Evolutionary conservation across 1,139 yeast genomes (phyloP), one percentile per base, ranked within the genome.

Genomic region (Saccharomyces uvarum): DNA sequence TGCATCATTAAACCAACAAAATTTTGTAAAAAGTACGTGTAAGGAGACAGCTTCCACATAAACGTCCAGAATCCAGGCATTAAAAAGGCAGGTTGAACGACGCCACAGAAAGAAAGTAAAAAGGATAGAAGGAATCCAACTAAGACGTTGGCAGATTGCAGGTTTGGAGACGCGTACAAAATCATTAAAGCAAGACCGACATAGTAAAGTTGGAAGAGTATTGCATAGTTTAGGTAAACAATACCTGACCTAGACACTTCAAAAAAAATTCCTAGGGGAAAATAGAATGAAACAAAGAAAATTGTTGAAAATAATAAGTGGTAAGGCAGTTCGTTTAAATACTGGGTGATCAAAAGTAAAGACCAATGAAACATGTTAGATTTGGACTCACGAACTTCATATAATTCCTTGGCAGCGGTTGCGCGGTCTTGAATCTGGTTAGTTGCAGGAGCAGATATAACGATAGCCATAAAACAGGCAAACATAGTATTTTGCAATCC

Each of bases 51-150:
- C 64, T 83, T 80, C 73, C 83, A 81, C 88, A 86, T 84, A 74
- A 86, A 88, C 2, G 75, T 77, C 84, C 85, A 86, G 72, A 86
- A 85, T 1, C 83, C 82, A 13, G 86, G 87, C 79, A 83, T 77
- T 54, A 79, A 71, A 2, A 63, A 55, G 24, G 70, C 72, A 14
- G 86, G 85, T 64, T 82, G 87, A 53, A 82, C 78, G 56, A 83
- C 84, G 67, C 88, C 88, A 64, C 84, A 78, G 73, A 82, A 82
- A 11, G 78, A 73, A 54, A 83, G 74, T 70, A 81, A 71, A 57
- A 83, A 79, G 4, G 84, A 73, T 59, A 80, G 73, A 57, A 76
- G 72, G 63, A 81, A 73, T 55, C 82, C 80, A 53, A 77, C 74
- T 48, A 83, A 70, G 47, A 82, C 82, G 48, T 79, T 78, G 2